Base-by-base conservation (phyloP, 139 green algal species). In the Volvox africanus region DNA sequence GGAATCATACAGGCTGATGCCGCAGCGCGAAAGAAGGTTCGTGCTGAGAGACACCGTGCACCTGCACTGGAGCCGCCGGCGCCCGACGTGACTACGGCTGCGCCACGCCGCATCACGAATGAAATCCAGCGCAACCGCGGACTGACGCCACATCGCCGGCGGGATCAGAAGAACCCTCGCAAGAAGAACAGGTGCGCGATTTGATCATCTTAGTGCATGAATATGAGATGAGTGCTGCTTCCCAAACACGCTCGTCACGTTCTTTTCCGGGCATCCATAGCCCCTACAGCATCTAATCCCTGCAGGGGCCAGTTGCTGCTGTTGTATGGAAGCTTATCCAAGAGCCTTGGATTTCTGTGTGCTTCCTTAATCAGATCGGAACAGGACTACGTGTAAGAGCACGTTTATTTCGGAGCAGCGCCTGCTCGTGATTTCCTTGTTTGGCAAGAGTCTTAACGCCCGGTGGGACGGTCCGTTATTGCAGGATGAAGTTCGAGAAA, bases 101-200 rank as follows among this genome's bases (percentile, higher is more conserved):
- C 90, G 0, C 92, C 95, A 14, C 92, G 97, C 26, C 86, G 76
- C 28, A 97, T 99, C 89, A 97, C 86, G 50, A 68, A 92, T 17
- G 94, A 95, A n/a, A 99, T 99, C 37, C 94, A 99, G 92, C 98
- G 97, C 93, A 99, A 99, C 94, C 93, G 97, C 6, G 98, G 98
- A 76, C 96, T 99, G 33, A 99, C 98, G 19, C 97, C 98, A 16
- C 97, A 99, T 94, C 94, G 98, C 55, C 94, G 94, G 26, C 98
- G 98, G 89, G 97, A 98, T 86, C 93, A 96, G 69, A 99, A 99
- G 94, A 99, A 99, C 95, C 98, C 98, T 26, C 95, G 98, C 90
- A 97, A 97, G 93, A 95, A 97, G 89, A 90, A 90, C 86, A 90
- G 86, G 86, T 90, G 86, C n/a, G 86, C 24, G 65, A 55, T 55